Evolutionary conservation across 2,329 filamentous ascomycete species (phyloP).

Genomic region (Aspergillus ustus): DNA sequence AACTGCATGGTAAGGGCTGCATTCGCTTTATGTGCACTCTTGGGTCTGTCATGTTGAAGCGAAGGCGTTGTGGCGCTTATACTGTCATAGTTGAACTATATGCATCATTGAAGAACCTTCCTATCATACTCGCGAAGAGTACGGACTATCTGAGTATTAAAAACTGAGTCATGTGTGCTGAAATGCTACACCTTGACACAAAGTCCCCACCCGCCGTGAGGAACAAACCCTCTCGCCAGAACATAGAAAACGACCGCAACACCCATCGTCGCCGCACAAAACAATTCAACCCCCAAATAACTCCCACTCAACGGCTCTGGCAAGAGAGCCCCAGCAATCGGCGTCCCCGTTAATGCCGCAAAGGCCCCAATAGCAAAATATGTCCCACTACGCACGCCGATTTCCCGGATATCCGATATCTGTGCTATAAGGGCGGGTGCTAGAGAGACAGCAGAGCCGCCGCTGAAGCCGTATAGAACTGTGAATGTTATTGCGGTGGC

Average conservation of each 20-base stretch:
- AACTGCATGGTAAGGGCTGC: constrained; percentile 10
- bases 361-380: constrained; percentile 66
- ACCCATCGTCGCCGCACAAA: constrained; percentile 34
- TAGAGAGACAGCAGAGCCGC: constrained; percentile 68
- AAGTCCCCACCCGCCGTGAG: constrained; percentile 28
- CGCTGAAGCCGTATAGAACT: constrained; percentile 71
- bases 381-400: constrained; percentile 70
- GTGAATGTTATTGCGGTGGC: constrained; percentile 67
- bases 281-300: constrained; percentile 32
- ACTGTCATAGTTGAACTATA: not conserved
- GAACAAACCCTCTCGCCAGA: constrained; percentile 27
- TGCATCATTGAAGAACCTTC: not conserved
- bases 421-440: constrained; percentile 68
- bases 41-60: constrained; percentile 12
- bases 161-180: not conserved
- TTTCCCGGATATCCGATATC: constrained; percentile 70
- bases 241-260: constrained; percentile 30
- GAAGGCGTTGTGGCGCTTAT: constrained; percentile 17
- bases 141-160: not conserved
- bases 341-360: constrained; percentile 61
- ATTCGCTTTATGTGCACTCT: constrained; percentile 1
- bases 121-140: not conserved
- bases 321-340: constrained; percentile 35
- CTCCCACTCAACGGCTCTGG: constrained; percentile 31
- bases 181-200: constrained; percentile 24